Percentiles rank a stretch among this genome's conserved stretches.
These are phyloP conservation scores for Zoysia japonica DNA, from an alignment of 176 grass and related monocot species.

Conservation along the genomic window DNA sequence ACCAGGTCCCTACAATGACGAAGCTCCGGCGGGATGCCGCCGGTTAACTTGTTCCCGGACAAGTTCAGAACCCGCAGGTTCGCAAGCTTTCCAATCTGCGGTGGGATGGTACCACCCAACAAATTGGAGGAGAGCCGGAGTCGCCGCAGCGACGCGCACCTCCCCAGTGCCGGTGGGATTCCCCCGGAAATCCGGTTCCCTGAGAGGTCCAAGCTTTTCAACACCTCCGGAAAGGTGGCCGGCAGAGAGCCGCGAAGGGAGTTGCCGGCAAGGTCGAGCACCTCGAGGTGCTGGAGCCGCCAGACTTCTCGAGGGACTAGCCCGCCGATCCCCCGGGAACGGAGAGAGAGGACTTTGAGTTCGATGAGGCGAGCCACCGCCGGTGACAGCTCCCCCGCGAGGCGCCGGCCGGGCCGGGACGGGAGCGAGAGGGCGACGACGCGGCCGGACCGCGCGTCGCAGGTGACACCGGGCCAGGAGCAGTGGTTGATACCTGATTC, in stretches of 20 bases:
- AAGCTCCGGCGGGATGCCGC: slow-evolving; percentile 58
- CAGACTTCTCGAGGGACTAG: slow-evolving; percentile 60
- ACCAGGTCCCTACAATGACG: slow-evolving; percentile 57
- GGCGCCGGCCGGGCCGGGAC: not conserved
- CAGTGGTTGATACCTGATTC: slow-evolving; percentile 51
- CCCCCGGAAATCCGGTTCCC: slow-evolving; percentile 59
- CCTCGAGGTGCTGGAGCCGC: slow-evolving; percentile 56
- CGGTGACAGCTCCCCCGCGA: slow-evolving; percentile 53
- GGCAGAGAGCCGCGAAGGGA: slow-evolving; percentile 62
- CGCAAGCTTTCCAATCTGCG: slow-evolving; percentile 56
- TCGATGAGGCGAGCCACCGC: slow-evolving; percentile 52
- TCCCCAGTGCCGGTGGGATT: slow-evolving; percentile 58
- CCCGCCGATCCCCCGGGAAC: slow-evolving; percentile 50
- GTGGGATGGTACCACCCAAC: slow-evolving; percentile 58
- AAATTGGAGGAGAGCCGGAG: slow-evolving; percentile 65
- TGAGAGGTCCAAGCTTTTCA: slow-evolving; percentile 74
- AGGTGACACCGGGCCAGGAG: slow-evolving; percentile 60
- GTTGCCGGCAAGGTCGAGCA: slow-evolving; percentile 72
- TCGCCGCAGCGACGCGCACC: slow-evolving; percentile 45
- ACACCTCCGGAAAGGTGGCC: slow-evolving; percentile 46
- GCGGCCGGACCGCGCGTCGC: slow-evolving; percentile 49
- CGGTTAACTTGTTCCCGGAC: slow-evolving; percentile 67
- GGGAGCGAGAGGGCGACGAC: slow-evolving; percentile 59
- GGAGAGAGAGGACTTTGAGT: slow-evolving; percentile 60
- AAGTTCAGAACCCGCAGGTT: slow-evolving; percentile 67